Evolutionary conservation across 1,284 basidiomycete species (phyloP).

Genomic region (Trichosporon asahii): DNA sequence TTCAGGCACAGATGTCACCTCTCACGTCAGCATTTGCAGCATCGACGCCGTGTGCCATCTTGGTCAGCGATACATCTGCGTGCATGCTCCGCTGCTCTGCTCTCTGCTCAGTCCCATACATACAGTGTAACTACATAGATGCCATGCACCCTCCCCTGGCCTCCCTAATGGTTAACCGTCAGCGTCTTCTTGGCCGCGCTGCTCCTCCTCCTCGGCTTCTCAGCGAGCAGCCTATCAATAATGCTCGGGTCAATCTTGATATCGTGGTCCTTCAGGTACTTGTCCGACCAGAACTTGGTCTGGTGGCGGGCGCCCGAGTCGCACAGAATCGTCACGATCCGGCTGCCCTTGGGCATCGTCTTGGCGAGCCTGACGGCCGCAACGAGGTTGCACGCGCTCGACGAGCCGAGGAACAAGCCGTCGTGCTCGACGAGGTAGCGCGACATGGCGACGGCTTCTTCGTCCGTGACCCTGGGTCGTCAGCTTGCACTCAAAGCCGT

Average conservation of each 20-base stretch:
- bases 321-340: constrained; percentile 83
- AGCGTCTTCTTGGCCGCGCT: neutral
- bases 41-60: too few relatives aligned
- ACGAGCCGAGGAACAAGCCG: constrained; percentile 92
- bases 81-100: neutral
- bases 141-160: neutral
- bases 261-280: constrained; percentile 63
- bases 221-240: constrained; percentile 30
- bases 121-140: neutral
- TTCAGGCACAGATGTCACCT: too few relatives aligned
- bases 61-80: too few relatives aligned
- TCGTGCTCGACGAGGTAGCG: constrained; percentile 82
- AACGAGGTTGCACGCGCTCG: constrained; percentile 91
- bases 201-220: constrained; percentile 1
- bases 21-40: neutral
- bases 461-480: constrained; percentile 69
- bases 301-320: constrained; percentile 82
- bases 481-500: too few relatives aligned
- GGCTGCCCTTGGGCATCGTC: constrained; percentile 61
- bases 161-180: neutral
- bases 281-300: constrained; percentile 78
- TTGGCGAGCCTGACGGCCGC: constrained; percentile 76
- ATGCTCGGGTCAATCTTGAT: constrained; percentile 57
- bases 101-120: neutral
- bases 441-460: constrained; percentile 87